Evolutionary conservation across 495 filamentous ascomycete species (phyloP).

Genomic region (Poronia punctata): DNA sequence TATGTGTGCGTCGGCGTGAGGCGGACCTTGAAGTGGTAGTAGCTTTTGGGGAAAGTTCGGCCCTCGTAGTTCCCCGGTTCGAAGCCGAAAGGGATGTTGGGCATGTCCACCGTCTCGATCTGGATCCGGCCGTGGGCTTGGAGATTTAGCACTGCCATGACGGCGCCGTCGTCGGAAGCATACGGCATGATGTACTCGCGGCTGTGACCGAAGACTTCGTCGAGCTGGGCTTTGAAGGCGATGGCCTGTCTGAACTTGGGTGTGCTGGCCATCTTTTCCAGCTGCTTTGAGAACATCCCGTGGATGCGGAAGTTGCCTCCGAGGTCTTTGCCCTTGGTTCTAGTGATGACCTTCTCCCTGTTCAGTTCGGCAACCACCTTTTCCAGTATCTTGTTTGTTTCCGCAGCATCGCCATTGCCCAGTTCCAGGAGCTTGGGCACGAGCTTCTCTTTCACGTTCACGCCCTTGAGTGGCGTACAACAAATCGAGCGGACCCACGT

Average conservation of each 20-base stretch:
- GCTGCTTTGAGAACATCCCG: conserved; percentile 43
- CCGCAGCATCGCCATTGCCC: conserved; percentile 26
- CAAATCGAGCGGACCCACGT: conserved; percentile 31
- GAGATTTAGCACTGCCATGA: conserved; percentile 65
- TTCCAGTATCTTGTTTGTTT: conserved; percentile 39
- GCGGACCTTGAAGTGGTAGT: conserved; percentile 55
- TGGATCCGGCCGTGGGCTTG: conserved; percentile 51
- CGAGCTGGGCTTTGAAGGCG: conserved; percentile 53
- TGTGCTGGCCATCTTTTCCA: conserved; percentile 41
- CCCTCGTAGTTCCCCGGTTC: conserved; percentile 65
- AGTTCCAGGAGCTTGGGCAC: conserved; percentile 31
- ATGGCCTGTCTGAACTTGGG: conserved; percentile 46
- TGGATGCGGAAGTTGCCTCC: conserved; percentile 52
- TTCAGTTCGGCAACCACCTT: conserved; percentile 52
- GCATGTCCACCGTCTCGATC: conserved; percentile 50
- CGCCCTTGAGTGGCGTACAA: conserved; percentile 25
- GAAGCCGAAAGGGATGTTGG: conserved; percentile 65
- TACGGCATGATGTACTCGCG: conserved; percentile 32
- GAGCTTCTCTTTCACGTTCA: conserved; percentile 29
- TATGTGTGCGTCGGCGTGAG: conserved; percentile 53
- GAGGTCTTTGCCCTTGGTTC: conserved; percentile 47
- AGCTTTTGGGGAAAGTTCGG: conserved; percentile 58
- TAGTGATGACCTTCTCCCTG: conserved; percentile 51
- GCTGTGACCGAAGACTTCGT: conserved; percentile 42
- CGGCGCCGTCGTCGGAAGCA: conserved; percentile 55